phyloP scores from a whole-genome alignment of 441 rosid genomes.

The Theobroma grandiflorum region DNA sequence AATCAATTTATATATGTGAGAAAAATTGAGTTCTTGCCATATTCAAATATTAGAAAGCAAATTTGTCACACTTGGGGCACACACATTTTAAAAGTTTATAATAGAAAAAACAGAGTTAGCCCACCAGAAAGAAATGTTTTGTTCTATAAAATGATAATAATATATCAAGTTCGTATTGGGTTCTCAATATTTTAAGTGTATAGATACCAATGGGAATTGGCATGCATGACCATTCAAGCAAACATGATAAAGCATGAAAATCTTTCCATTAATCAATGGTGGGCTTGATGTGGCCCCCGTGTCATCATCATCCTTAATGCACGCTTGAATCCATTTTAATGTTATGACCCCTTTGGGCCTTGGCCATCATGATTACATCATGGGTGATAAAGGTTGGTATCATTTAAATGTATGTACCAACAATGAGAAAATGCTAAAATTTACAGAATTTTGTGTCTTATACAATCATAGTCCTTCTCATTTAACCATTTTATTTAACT shows the following conservation, averaged over 20 bases:
- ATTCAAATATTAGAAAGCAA: too few species aligned
- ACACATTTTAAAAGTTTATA: too few species aligned
- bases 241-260: neutral
- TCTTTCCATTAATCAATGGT: neutral
- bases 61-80: too few species aligned
- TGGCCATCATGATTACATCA: constrained; percentile 18
- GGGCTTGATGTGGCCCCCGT: constrained; percentile 23
- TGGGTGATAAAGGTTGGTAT: constrained; percentile 21
- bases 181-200: too few species aligned
- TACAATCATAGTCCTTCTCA: neutral
- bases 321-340: constrained; percentile 30
- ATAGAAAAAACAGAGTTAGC: too few species aligned
- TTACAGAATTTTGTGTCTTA: constrained; percentile 6
- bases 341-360: neutral
- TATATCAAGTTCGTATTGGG: too few species aligned
- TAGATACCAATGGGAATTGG: neutral
- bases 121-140: too few species aligned
- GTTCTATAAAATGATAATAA: too few species aligned
- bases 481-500: neutral
- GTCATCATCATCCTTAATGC: constrained; percentile 34
- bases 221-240: neutral
- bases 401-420: neutral
- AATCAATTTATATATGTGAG: too few species aligned
- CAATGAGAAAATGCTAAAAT: constrained; percentile 5
- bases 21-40: too few species aligned